A percentile compares a stretch with the other conserved stretches of the same genome.
Evolutionary conservation across 176 grass and related monocot genomes (phyloP).

Genomic region (Hordeum vulgare): DNA sequence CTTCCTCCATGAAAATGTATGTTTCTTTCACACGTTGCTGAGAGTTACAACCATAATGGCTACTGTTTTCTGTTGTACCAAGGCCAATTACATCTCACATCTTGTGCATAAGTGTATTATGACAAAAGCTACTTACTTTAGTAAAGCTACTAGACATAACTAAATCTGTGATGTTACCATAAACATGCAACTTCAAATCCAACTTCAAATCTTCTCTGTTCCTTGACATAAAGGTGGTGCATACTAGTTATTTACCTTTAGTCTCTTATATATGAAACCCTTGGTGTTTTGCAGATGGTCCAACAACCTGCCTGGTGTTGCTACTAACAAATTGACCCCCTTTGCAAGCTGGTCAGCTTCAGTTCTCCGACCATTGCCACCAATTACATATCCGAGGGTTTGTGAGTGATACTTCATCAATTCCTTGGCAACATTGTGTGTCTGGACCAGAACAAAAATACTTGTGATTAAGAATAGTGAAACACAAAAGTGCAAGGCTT

Average conservation of each 20-base stretch:
- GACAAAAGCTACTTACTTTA: neutral
- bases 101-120: neutral
- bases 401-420: conserved; percentile 89
- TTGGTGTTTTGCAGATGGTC: conserved; percentile 93
- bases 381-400: conserved; percentile 85
- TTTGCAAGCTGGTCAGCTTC: conserved; percentile 88
- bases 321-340: conserved; percentile 84
- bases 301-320: conserved; percentile 94
- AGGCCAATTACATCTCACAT: neutral
- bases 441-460: conserved; percentile 41
- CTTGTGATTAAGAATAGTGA: neutral
- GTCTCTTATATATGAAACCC: conserved; percentile 83
- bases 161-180: too few relatives aligned
- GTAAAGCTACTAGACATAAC: neutral
- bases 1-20: conserved; percentile 14
- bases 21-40: conserved; percentile 14
- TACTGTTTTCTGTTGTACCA: neutral
- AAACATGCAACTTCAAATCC: too few relatives aligned
- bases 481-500: neutral
- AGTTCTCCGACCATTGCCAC: conserved; percentile 64
- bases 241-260: conserved; percentile 45
- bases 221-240: neutral
- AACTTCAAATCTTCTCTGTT: neutral
- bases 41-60: neutral
- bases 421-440: conserved; percentile 89